Percentiles rank a stretch among this genome's conserved stretches.
Evolutionary conservation across 169 alveolate species (phyloP).

Genomic region (Condylostoma magnum): DNA sequence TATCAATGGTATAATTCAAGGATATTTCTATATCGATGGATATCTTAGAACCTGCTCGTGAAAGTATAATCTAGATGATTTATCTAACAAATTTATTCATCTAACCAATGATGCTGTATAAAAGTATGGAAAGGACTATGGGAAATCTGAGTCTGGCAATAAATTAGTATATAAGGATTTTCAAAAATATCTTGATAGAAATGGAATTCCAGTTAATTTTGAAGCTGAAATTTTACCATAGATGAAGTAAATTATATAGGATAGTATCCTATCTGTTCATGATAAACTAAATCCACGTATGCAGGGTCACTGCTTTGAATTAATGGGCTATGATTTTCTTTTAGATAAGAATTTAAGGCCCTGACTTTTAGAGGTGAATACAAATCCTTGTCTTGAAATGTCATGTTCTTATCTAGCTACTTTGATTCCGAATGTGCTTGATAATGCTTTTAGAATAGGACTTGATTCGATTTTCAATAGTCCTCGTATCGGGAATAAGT

Average conservation of each 20-base stretch:
- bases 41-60: constrained; percentile 71
- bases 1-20: constrained; percentile 47
- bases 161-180: constrained; percentile 74
- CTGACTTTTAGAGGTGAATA: constrained; percentile 79
- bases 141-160: constrained; percentile 79
- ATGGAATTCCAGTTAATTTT: constrained; percentile 54
- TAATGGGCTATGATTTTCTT: constrained; percentile 83
- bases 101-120: constrained; percentile 80
- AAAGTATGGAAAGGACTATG: constrained; percentile 71
- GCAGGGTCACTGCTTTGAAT: constrained; percentile 63
- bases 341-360: constrained; percentile 74
- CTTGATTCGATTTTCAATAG: constrained; percentile 69
- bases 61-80: constrained; percentile 58
- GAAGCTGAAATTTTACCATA: constrained; percentile 59
- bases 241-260: not conserved
- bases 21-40: constrained; percentile 67
- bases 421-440: constrained; percentile 60
- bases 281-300: constrained; percentile 57
- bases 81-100: constrained; percentile 64
- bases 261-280: not conserved
- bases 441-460: constrained; percentile 65
- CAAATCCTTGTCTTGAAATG: constrained; percentile 76
- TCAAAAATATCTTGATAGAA: constrained; percentile 57
- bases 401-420: constrained; percentile 56
- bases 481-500: too few species aligned